Evolutionary conservation across 495 filamentous ascomycete species (phyloP).

Genomic region (Daldinia caldariorum): DNA sequence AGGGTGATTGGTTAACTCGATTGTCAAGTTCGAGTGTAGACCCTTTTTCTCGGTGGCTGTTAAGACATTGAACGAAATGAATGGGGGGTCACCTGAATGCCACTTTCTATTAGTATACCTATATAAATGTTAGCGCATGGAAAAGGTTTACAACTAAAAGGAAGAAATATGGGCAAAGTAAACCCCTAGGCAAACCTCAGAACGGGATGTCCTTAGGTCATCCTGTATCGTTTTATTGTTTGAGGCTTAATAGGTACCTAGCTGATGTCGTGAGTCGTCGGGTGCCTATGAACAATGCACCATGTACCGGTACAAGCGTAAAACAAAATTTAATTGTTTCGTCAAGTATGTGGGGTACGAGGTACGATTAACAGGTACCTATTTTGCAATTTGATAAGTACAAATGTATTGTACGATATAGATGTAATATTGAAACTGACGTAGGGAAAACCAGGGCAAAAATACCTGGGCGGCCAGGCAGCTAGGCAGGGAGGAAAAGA

Average conservation of each 20-base stretch:
- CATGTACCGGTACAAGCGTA: constrained; percentile 21
- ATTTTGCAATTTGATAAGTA: background rate
- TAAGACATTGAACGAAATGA: constrained; percentile 38
- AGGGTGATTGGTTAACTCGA: constrained; percentile 34
- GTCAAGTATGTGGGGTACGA: constrained; percentile 31
- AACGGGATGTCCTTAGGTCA: background rate
- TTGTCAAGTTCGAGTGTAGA: constrained; percentile 4
- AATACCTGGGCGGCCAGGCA: too few relatives aligned
- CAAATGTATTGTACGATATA: too few relatives aligned
- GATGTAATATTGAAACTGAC: constrained; percentile 32
- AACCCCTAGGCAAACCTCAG: background rate
- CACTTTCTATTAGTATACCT: background rate
- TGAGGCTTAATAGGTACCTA: constrained; percentile 21
- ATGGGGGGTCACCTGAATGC: constrained; percentile 15
- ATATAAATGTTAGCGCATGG: background rate
- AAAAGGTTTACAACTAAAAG: background rate
- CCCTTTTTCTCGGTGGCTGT: constrained; percentile 31
- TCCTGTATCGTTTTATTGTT: constrained; percentile 9
- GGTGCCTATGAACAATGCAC: constrained; percentile 9
- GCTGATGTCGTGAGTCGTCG: background rate
- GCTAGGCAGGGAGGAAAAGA: constrained; percentile 14
- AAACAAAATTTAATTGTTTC: constrained; percentile 18
- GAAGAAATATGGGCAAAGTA: background rate
- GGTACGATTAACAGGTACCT: constrained; percentile 26
- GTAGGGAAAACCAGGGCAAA: constrained; percentile 26